Conservation (phyloP, 208 protist genomes). For the Wallacemonas sp. region DNA sequence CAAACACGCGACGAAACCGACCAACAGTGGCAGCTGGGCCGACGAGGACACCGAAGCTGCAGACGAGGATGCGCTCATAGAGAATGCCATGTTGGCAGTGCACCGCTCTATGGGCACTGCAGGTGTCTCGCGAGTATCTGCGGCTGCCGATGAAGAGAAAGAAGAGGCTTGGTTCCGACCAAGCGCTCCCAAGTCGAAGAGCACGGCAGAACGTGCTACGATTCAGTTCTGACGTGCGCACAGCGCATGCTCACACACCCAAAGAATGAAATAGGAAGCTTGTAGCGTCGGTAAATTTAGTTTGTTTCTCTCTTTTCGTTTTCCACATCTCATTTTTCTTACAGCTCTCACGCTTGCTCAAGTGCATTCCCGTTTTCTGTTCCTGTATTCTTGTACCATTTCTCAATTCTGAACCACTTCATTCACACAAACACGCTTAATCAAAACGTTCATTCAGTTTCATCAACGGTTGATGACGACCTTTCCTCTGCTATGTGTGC, state of each 20-base stretch:
- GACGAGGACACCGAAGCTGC: neutral
- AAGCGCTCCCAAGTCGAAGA: neutral
- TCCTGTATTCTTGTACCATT: no score
- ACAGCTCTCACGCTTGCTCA: no score
- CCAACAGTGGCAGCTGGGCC: no score
- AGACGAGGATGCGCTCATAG: constrained; percentile 1
- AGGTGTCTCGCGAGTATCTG: no score
- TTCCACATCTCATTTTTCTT: no score
- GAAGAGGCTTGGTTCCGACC: constrained; percentile 4
- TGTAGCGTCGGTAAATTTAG: neutral
- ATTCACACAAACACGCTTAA: no score
- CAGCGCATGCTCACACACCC: neutral
- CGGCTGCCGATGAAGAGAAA: neutral
- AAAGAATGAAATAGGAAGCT: neutral
- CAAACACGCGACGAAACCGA: neutral
- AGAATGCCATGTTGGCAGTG: neutral
- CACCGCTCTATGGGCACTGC: neutral
- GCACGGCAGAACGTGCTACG: neutral
- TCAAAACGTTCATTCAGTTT: no score
- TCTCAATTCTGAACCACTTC: no score
- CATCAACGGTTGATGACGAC: no score
- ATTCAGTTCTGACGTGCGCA: neutral
- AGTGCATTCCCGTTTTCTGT: no score
- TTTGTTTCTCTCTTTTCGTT: constrained; percentile 15
- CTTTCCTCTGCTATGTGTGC: no score